Base-by-base conservation (phyloP, 129 eudicot genomes). In the Cynara cardunculus region DNA sequence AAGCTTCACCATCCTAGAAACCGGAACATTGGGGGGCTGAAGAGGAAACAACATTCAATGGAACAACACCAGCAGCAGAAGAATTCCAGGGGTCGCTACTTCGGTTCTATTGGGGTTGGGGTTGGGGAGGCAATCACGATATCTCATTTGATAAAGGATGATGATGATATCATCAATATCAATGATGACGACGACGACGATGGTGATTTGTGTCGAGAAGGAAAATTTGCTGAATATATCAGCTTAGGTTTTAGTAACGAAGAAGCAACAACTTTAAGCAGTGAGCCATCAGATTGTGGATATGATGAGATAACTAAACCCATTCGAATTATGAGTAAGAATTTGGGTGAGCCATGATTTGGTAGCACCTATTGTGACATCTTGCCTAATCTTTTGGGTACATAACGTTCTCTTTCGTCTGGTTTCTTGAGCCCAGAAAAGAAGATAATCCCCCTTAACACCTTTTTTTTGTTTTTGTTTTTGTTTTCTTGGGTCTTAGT, bases 1-100 rank as follows among this genome's bases (percentile, higher is more conserved):
- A 95, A 87, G 90, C 99, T 95, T 78, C 97, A 95, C 85, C 99
- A 95, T 53, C 97, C 97, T 11, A 92, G 91, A 74, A 90, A 80
- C 71, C 89, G 87, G 69, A 89, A 77, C 81, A 89, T 56, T 16
- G 53, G 16, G 61, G 89, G 85, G 77, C 27, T 69, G 31, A 89
- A 90, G 77, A 85, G 82, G 84, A 89, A 89, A 85, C 80, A 28
- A 72, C 79, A 80, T 30, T 37, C 85, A 25, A 74, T 3, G 59
- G 86, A 79, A 59, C 89, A 80, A 72, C 84, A 89, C 39, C 88
- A 83, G 10, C 65, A 56, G 24, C 65, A 56, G 65, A 56, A 56
- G 84, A 88, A 87, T 72, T 76, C 84, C 18, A 80, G 84, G 73
- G 97, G 97, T 27, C 92, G 99, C 25, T 95, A 95, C 86, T 95